A percentile compares a stretch with the other conserved stretches of the same genome.
Conservation (phyloP, 2,329 filamentous ascomycete genomes). For the Sarocladiaceae sp. region DNA sequence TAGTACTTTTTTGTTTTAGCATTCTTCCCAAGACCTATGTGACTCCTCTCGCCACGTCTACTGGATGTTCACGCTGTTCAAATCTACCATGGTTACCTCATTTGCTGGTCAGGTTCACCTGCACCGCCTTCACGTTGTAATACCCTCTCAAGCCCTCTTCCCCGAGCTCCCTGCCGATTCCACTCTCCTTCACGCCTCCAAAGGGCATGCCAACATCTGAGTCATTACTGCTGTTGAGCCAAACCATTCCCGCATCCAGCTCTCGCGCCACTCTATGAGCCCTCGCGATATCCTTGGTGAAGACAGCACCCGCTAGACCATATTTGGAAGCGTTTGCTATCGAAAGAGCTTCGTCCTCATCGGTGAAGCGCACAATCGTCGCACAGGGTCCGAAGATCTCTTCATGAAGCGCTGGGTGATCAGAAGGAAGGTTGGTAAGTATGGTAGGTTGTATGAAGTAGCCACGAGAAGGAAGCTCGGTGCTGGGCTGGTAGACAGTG, state of each 20-base stretch:
- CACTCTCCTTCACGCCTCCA: slow-evolving; percentile 28
- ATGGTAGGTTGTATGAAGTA: slow-evolving; percentile 25
- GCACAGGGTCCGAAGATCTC: slow-evolving; percentile 29
- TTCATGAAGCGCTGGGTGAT: slow-evolving; percentile 21
- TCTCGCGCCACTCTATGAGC: slow-evolving; percentile 39
- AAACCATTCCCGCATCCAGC: slow-evolving; percentile 49
- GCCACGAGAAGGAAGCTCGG: slow-evolving; percentile 16
- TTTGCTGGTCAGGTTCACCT: slow-evolving; percentile 22
- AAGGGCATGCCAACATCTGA: slow-evolving; percentile 26
- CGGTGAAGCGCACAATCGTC: slow-evolving; percentile 20
- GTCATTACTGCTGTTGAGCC: slow-evolving; percentile 33
- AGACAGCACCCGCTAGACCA: slow-evolving; percentile 51
- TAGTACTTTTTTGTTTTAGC: no score
- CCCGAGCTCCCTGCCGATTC: slow-evolving; percentile 26
- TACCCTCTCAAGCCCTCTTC: slow-evolving; percentile 25
- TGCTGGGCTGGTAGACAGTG: slow-evolving; percentile 32
- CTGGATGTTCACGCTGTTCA: no score
- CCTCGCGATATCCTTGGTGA: slow-evolving; percentile 45
- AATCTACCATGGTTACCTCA: background rate
- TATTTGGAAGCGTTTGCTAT: slow-evolving; percentile 41
- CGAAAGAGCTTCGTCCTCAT: slow-evolving; percentile 23
- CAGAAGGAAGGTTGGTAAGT: slow-evolving; percentile 19
- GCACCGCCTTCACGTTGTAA: slow-evolving; percentile 23
- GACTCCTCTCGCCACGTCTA: no score
- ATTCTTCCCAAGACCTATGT: no score